Percentiles rank a stretch among this genome's conserved stretches.
Evolutionary conservation across 1,139 yeast genomes (phyloP).

Genomic region (Debaryomycetaceae sp.): DNA sequence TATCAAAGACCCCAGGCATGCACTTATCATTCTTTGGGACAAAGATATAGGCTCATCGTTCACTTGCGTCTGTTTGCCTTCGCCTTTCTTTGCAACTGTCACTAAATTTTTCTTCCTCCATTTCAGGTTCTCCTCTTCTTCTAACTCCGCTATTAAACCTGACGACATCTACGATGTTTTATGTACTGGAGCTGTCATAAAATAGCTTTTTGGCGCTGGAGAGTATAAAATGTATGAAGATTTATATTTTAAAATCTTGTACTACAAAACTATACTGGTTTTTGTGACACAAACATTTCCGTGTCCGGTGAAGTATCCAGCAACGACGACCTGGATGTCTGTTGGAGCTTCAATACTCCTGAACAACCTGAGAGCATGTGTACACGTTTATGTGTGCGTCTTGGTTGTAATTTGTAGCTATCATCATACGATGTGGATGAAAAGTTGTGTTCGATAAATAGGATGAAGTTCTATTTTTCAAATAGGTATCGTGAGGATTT

Average conservation of each 20-base stretch:
- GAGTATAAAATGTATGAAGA: not conserved
- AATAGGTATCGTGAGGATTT: constrained; percentile 48
- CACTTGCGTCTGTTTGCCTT: not conserved
- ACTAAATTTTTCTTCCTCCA: not conserved
- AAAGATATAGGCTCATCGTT: constrained; percentile 32
- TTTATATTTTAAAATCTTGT: too few species aligned
- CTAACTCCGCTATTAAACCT: not conserved
- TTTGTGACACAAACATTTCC: not conserved
- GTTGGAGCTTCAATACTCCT: constrained; percentile 27
- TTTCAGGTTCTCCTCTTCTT: not conserved
- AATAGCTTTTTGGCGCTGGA: not conserved
- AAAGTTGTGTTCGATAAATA: constrained; percentile 67
- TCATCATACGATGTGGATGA: constrained; percentile 94
- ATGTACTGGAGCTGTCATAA: not conserved
- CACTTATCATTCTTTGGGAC: constrained; percentile 77
- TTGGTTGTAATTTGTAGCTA: constrained; percentile 83
- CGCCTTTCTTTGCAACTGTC: not conserved
- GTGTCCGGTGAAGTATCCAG: not conserved
- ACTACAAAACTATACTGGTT: not conserved
- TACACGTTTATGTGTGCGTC: constrained; percentile 73
- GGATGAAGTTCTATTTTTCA: constrained; percentile 43
- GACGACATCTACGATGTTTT: not conserved
- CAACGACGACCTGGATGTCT: constrained; percentile 1
- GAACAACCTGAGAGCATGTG: constrained; percentile 37
- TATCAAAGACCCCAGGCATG: constrained; percentile 85